These are phyloP conservation scores for Ophiognomonia clavigignenti-juglandacearum DNA, from an alignment of 2,329 filamentous ascomycete genomes.

Conservation along the genomic window DNA sequence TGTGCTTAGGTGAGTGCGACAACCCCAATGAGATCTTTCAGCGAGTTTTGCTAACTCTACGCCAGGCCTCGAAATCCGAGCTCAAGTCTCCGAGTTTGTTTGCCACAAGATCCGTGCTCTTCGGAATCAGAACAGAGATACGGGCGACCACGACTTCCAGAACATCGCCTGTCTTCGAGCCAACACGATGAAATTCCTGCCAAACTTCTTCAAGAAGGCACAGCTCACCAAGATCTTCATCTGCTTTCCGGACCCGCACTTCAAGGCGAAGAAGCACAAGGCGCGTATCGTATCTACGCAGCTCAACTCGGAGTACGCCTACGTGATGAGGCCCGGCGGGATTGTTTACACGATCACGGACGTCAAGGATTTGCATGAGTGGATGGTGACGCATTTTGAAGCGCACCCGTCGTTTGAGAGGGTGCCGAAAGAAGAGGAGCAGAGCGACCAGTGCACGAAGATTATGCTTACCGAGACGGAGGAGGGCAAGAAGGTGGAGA, in stretches of 20 bases:
- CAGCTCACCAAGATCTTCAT: conserved; percentile 92
- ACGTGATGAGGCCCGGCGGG: conserved; percentile 75
- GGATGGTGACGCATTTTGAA: conserved; percentile 87
- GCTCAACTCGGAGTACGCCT: conserved; percentile 90
- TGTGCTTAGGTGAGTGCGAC: conserved; percentile 70
- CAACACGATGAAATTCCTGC: conserved; percentile 99
- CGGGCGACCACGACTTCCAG: conserved; percentile 57
- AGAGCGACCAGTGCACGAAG: conserved; percentile 64
- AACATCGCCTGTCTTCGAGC: conserved; percentile 86
- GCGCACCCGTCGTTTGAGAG: conserved; percentile 75
- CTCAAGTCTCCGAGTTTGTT: conserved; percentile 85
- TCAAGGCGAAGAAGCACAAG: conserved; percentile 97
- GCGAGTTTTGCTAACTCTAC: conserved; percentile 2
- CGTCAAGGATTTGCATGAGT: conserved; percentile 86
- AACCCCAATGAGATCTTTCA: too few relatives aligned
- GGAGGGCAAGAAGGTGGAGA: conserved; percentile 92
- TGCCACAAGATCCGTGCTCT: conserved; percentile 81
- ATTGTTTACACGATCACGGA: conserved; percentile 96
- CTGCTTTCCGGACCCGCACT: conserved; percentile 97
- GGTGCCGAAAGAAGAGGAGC: conserved; percentile 61
- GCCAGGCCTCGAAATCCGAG: conserved; percentile 84
- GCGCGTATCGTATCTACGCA: conserved; percentile 87
- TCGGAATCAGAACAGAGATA: conserved; percentile 52
- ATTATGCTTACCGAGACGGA: conserved; percentile 84
- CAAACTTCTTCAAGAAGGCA: conserved; percentile 82